Evolutionary conservation across 441 rosid species (phyloP), one percentile per base, ranked within the genome.

Genomic region (Adansonia madagascariensis): DNA sequence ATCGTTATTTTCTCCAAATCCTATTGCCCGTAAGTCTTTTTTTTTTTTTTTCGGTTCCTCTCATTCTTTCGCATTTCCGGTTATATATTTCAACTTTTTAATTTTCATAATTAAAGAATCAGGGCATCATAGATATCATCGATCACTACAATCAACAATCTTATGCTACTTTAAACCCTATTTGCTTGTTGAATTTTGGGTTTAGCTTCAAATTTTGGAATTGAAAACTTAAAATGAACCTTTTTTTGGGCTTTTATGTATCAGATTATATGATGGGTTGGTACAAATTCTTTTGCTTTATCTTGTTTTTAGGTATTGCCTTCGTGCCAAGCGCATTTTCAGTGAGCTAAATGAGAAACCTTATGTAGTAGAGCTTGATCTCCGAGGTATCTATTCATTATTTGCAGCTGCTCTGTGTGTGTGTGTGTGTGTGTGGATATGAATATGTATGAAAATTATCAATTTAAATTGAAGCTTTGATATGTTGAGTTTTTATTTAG

Each of bases 351-450:
- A 83, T 73, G 93, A 91, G 85, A 68, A 86, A 24, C 91, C 97
- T 3, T 88, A 80, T 85, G 89, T 91, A 17, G 92, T 92, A 31
- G 97, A 95, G 87, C 94, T 93, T 78, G 98, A 94, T 89, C 92
- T 82, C 56, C 85, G 97, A 87, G 95, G 95, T 94, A 83, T 75
- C 4, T 39, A 22, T 70, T 52, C 22, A n/a, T 46, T 24, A 9
- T 18, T 20, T 64, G 69, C 69, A 7, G 41, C 6, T 49, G 57
- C 59, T 73, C 0, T 1, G 2, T 75, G 2, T 35, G 8, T 10
- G 0, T 1, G 2, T 75, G 2, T 35, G 8, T 10, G 0, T 39
- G 6, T 39, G 4, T 39, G 6, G 4, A 3, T 39, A 39, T 39
- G 4, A 3, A 3, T 8, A 56, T 14, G 4, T 39, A 24, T 24